These are phyloP conservation scores for Carex pumila DNA, from an alignment of 176 grass and related monocot genomes.

Conservation along the genomic window DNA sequence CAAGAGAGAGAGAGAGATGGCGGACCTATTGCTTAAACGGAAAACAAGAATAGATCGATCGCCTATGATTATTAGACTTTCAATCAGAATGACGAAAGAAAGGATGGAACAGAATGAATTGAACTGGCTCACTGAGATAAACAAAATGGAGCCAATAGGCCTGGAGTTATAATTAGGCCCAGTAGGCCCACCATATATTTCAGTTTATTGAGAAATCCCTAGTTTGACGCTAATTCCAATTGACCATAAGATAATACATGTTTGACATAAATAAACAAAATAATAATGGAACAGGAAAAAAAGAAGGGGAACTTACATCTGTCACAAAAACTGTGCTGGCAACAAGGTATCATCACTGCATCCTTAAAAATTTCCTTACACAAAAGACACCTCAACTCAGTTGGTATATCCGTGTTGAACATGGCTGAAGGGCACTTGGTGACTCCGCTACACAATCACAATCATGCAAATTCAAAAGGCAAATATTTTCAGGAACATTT, in stretches of 20 bases:
- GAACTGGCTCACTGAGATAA: neutral
- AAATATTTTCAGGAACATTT: neutral
- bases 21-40: neutral
- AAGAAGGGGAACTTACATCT: conserved; percentile 27
- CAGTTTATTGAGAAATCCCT: neutral
- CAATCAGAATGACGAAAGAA: neutral
- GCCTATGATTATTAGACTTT: neutral
- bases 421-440: conserved; percentile 14
- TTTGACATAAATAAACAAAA: neutral
- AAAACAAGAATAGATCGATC: neutral
- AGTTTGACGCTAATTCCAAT: neutral
- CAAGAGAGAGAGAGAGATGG: neutral
- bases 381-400: conserved; percentile 39
- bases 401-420: conserved; percentile 26
- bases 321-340: conserved; percentile 52
- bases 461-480: neutral
- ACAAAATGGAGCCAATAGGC: neutral
- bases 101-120: neutral
- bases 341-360: conserved; percentile 48
- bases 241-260: neutral
- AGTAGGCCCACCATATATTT: neutral
- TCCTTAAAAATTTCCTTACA: conserved; percentile 39
- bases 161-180: neutral
- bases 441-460: conserved; percentile 5
- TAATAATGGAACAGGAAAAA: neutral